Evolutionary conservation across 768 basidiomycete genomes (phyloP).

Genomic region (Phaffia australis): DNA sequence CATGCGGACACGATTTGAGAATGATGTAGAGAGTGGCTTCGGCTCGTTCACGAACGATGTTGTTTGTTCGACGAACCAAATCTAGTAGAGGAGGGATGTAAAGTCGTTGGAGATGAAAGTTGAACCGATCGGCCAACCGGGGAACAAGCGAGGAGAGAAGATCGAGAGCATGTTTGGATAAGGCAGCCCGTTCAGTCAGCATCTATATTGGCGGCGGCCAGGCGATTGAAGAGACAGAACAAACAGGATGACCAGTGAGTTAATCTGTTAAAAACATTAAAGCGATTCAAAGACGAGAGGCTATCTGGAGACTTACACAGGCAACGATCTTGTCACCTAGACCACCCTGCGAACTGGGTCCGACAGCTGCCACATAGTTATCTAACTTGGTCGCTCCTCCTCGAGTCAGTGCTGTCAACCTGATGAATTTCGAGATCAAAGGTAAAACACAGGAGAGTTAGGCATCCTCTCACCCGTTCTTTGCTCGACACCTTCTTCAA

Average conservation of each 20-base stretch:
- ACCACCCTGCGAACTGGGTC: not conserved
- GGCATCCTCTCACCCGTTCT: not conserved
- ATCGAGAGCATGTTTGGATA: conserved; percentile 58
- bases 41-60: conserved; percentile 60
- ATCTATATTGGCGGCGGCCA: conserved; percentile 27
- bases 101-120: conserved; percentile 52
- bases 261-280: not conserved
- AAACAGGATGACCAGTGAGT: not conserved
- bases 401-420: conserved; percentile 46
- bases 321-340: conserved; percentile 40
- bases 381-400: conserved; percentile 49
- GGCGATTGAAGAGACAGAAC: not conserved
- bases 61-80: conserved; percentile 64
- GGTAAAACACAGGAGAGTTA: not conserved
- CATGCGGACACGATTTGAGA: conserved; percentile 57
- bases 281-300: conserved; percentile 41
- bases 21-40: conserved; percentile 51
- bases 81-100: conserved; percentile 59
- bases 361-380: conserved; percentile 5
- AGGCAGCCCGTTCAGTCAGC: conserved; percentile 60
- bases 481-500: not conserved
- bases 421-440: conserved; percentile 35
- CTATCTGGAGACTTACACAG: conserved; percentile 46
- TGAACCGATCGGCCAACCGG: conserved; percentile 51
- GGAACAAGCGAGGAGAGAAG: conserved; percentile 49